Evolutionary conservation across 2,329 filamentous ascomycete genomes (phyloP).

Genomic region (Fusarium torulosum): DNA sequence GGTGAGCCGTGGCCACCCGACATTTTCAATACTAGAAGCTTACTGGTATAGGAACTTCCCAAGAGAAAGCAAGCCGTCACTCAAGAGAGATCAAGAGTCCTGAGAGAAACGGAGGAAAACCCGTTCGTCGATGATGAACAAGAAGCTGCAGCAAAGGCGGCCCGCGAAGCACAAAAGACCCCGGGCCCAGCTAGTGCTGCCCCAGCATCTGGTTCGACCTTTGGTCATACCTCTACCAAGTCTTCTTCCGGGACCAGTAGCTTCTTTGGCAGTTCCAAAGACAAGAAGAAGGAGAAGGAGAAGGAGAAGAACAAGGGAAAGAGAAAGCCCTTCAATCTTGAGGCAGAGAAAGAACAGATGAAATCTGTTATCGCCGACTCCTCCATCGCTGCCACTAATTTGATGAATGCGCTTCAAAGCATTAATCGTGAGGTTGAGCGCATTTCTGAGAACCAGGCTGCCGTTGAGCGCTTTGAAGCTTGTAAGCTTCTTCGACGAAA

Average conservation of each 20-base stretch:
- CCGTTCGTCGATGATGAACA: constrained; percentile 77
- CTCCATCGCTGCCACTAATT: constrained; percentile 89
- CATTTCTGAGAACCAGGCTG: constrained; percentile 85
- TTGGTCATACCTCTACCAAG: constrained; percentile 49
- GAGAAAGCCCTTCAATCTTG: constrained; percentile 80
- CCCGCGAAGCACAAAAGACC: constrained; percentile 46
- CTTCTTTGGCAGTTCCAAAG: constrained; percentile 60
- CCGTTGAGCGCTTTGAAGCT: constrained; percentile 81
- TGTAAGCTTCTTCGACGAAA: constrained; percentile 89
- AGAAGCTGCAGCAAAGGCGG: constrained; percentile 56
- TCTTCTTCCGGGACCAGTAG: constrained; percentile 54
- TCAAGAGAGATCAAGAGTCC: constrained; percentile 84
- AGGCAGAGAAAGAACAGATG: constrained; percentile 88
- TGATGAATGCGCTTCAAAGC: constrained; percentile 86
- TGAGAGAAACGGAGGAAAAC: constrained; percentile 82
- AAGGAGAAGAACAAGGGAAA: constrained; percentile 70
- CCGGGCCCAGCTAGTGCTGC: constrained; percentile 40
- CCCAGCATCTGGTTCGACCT: constrained; percentile 15
- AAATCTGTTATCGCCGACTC: constrained; percentile 90
- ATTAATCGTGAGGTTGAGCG: constrained; percentile 91
- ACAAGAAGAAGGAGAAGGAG: constrained; percentile 66
- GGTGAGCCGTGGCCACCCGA: constrained; percentile 53
- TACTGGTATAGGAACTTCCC: constrained; percentile 67
- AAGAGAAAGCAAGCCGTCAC: constrained; percentile 77
- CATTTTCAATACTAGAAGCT: constrained; percentile 10